These are phyloP conservation scores for Zizania palustris DNA, from an alignment of 202 grass and related monocot species.

Conservation along the genomic window DNA sequence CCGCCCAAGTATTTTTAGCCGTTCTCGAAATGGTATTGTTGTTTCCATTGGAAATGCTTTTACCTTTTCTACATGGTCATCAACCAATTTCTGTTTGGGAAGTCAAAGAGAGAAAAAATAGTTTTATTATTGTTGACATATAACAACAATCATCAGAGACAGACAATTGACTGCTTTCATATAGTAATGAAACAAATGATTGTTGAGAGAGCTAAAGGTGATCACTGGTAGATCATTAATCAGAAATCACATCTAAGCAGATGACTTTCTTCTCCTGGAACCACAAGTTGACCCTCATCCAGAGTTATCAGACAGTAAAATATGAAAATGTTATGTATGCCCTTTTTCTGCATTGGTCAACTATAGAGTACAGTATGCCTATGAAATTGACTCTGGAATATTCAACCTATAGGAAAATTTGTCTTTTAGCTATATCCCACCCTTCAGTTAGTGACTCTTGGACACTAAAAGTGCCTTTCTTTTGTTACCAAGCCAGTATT, in stretches of 20 bases:
- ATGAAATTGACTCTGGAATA: neutral
- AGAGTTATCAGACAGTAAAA: neutral
- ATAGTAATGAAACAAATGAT: neutral
- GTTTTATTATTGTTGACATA: slow-evolving; percentile 31
- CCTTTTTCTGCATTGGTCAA: neutral
- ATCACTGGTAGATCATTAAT: slow-evolving; percentile 18
- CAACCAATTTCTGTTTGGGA: slow-evolving; percentile 68
- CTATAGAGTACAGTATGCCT: neutral
- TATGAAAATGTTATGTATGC: neutral
- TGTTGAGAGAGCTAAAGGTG: neutral
- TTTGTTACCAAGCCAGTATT: neutral
- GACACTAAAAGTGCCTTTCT: slow-evolving; percentile 20
- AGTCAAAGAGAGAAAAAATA: neutral
- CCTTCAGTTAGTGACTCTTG: neutral
- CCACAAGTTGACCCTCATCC: slow-evolving; percentile 11
- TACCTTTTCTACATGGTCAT: slow-evolving; percentile 81
- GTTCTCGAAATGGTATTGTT: slow-evolving; percentile 77
- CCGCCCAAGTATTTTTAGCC: slow-evolving; percentile 90
- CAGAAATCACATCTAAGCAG: neutral
- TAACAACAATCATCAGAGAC: slow-evolving; percentile 11
- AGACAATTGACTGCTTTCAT: slow-evolving; percentile 4
- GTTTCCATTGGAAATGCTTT: slow-evolving; percentile 81
- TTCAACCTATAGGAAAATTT: neutral
- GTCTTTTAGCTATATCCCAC: neutral
- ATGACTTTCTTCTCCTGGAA: neutral